Conservation (phyloP, 164 flowering plant species). For the Berberis thunbergii region DNA sequence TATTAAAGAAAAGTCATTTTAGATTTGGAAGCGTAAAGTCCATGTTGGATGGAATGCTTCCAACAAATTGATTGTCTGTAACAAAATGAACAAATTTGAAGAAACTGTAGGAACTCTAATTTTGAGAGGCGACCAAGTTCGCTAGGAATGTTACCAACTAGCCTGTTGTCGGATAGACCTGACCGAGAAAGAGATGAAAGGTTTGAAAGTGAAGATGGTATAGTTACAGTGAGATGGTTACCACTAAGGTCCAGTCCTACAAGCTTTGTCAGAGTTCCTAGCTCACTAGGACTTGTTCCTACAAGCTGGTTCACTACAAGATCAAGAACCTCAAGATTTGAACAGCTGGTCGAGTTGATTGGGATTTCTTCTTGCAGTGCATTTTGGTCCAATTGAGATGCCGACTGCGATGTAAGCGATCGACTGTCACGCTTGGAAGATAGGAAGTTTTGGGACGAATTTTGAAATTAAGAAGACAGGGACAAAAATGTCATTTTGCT, state of each 20-base stretch:
- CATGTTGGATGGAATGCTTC: not conserved
- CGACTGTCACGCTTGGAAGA: not conserved
- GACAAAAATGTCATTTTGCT: too few relatives aligned
- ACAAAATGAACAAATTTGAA: not conserved
- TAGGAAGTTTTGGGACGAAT: too few relatives aligned
- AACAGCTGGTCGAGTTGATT: not conserved
- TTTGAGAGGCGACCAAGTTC: not conserved
- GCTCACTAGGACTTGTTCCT: not conserved
- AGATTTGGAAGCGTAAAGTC: not conserved
- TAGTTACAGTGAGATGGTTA: not conserved
- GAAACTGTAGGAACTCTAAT: not conserved
- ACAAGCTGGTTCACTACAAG: not conserved
- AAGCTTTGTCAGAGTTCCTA: not conserved
- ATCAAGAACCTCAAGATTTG: not conserved
- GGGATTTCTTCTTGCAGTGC: not conserved
- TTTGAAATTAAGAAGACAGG: too few relatives aligned
- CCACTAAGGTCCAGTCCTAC: not conserved
- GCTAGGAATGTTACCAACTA: not conserved
- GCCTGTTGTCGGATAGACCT: not conserved
- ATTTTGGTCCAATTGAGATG: not conserved
- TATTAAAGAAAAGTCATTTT: slow-evolving; percentile 6
- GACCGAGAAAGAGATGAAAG: not conserved
- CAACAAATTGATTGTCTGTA: not conserved
- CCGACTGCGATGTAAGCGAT: not conserved
- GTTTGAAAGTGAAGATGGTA: slow-evolving; percentile 1